These are phyloP conservation scores for Bruguiera parviflora DNA, from an alignment of 345 rosid genomes.

Conservation along the genomic window DNA sequence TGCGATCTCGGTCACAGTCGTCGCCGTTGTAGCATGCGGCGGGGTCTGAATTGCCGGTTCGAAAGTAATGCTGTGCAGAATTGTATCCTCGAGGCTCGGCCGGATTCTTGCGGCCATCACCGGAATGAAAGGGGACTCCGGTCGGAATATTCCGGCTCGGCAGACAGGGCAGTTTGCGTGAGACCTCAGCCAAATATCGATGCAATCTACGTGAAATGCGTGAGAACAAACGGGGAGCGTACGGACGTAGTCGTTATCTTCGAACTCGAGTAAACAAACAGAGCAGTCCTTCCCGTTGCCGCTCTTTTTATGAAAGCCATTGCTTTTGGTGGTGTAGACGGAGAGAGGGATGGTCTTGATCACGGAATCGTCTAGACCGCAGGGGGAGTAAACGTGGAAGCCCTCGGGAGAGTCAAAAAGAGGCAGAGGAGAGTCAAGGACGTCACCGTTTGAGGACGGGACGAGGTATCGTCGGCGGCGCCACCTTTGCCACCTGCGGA, in stretches of 20 bases:
- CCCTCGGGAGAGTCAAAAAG: constrained; percentile 40
- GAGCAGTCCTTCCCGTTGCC: constrained; percentile 51
- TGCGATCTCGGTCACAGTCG: constrained; percentile 44
- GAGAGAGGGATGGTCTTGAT: constrained; percentile 80
- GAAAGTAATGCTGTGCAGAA: constrained; percentile 28
- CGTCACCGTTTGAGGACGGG: constrained; percentile 45
- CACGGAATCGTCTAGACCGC: constrained; percentile 81
- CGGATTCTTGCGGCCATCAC: constrained; percentile 88
- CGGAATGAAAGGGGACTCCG: constrained; percentile 67
- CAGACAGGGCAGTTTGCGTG: constrained; percentile 94
- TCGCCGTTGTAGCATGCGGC: constrained; percentile 15
- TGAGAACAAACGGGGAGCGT: constrained; percentile 81
- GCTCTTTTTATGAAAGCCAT: constrained; percentile 13
- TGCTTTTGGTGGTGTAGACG: constrained; percentile 41
- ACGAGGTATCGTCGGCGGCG: constrained; percentile 37
- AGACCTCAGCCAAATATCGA: constrained; percentile 82
- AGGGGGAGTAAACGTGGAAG: constrained; percentile 51
- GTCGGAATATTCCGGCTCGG: constrained; percentile 64
- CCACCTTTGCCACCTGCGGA: constrained; percentile 45
- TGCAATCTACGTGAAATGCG: constrained; percentile 91
- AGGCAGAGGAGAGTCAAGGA: constrained; percentile 51
- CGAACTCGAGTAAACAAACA: constrained; percentile 85
- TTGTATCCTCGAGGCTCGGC: constrained; percentile 64
- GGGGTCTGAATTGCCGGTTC: constrained; percentile 26
- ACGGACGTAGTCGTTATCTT: constrained; percentile 71